Evolutionary conservation across 768 basidiomycete species (phyloP).

Genomic region (Rhodotorula paludigena): DNA sequence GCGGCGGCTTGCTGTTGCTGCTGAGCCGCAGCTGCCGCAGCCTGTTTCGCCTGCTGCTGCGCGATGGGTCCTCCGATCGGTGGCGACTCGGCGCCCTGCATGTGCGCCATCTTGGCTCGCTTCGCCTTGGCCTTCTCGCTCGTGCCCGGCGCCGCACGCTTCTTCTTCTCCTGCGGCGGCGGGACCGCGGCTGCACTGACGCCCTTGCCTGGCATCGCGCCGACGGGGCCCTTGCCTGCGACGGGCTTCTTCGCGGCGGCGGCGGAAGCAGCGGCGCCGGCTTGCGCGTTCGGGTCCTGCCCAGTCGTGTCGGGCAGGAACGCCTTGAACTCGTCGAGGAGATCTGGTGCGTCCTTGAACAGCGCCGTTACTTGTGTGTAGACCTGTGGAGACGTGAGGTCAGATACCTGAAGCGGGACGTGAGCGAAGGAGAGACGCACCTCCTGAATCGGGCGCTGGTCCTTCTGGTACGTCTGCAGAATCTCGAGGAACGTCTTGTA

Average conservation of each 20-base stretch:
- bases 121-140: conserved; percentile 37
- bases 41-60: neutral
- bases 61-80: conserved; percentile 8
- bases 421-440: conserved; percentile 47
- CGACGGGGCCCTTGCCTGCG: neutral
- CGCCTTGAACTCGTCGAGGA: conserved; percentile 45
- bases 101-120: conserved; percentile 32
- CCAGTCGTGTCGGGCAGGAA: conserved; percentile 43
- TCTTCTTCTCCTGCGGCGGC: conserved; percentile 33
- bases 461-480: conserved; percentile 53
- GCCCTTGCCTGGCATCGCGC: neutral
- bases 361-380: conserved; percentile 43
- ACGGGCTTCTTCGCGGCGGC: neutral
- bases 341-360: conserved; percentile 42
- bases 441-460: conserved; percentile 58
- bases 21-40: neutral
- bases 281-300: neutral
- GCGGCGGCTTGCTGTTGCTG: conserved; percentile 11
- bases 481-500: conserved; percentile 54
- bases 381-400: conserved; percentile 25
- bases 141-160: conserved; percentile 36
- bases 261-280: conserved; percentile 13
- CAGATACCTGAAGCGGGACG: neutral
- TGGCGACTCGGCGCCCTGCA: conserved; percentile 28
- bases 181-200: neutral